phyloP scores from a whole-genome alignment of 176 grass and related monocot species.

The Eremochloa ophiuroides region DNA sequence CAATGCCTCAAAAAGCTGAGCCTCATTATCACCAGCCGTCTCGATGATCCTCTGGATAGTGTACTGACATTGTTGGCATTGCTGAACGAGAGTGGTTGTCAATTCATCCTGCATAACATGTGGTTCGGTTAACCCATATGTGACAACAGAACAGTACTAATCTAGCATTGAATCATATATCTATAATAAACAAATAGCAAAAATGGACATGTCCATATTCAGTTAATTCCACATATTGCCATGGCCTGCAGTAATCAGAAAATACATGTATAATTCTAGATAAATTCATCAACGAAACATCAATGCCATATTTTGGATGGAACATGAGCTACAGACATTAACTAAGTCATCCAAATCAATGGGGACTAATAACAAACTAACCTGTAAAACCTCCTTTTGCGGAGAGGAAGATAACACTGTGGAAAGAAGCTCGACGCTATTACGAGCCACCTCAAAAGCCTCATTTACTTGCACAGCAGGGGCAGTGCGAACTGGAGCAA shows the following conservation, averaged over 20 bases:
- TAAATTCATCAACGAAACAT: background rate
- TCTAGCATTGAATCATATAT: background rate
- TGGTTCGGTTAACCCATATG: background rate
- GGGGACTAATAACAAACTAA: conserved; percentile 1
- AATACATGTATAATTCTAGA: background rate
- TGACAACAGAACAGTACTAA: background rate
- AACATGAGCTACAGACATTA: background rate
- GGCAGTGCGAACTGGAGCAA: conserved; percentile 31
- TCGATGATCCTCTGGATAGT: conserved; percentile 79
- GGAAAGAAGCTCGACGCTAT: conserved; percentile 88
- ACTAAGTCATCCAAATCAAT: background rate
- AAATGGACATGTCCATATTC: background rate
- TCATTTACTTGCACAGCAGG: conserved; percentile 65
- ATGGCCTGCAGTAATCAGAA: background rate
- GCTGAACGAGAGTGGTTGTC: conserved; percentile 68
- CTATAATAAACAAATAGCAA: background rate
- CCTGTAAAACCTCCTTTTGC: conserved; percentile 70
- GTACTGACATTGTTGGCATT: conserved; percentile 78
- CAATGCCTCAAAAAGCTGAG: conserved; percentile 78
- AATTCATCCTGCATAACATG: conserved; percentile 73
- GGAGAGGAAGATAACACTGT: conserved; percentile 87
- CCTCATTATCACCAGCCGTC: conserved; percentile 57
- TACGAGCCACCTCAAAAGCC: conserved; percentile 74
- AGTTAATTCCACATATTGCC: background rate
- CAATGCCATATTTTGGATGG: background rate